These are phyloP conservation scores for Carex kokanica DNA, from an alignment of 176 grass and related monocot genomes.

Conservation along the genomic window DNA sequence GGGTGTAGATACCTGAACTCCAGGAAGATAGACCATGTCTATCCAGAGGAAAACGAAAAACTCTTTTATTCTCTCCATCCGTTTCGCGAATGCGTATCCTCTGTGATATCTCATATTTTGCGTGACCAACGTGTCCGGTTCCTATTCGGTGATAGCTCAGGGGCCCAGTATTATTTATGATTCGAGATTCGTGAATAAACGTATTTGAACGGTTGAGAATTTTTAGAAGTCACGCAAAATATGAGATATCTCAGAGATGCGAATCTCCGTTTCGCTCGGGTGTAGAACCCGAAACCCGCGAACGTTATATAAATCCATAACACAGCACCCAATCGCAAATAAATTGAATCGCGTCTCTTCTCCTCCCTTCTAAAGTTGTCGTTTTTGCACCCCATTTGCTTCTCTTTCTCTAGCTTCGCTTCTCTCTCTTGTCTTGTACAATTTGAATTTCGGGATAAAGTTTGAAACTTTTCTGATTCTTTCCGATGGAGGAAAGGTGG, in stretches of 20 bases:
- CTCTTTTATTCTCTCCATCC: background rate
- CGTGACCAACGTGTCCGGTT: no score
- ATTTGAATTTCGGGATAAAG: background rate
- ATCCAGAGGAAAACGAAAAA: background rate
- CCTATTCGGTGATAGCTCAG: no score
- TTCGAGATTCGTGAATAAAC: no score
- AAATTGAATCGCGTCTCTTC: constrained; percentile 15
- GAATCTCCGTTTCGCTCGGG: background rate
- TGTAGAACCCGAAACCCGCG: background rate
- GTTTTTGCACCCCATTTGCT: constrained; percentile 6
- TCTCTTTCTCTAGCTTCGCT: background rate
- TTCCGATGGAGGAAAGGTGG: constrained; percentile 33
- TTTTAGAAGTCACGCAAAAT: no score
- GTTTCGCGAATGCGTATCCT: background rate
- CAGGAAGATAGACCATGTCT: background rate
- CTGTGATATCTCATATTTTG: no score
- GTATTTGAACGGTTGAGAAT: no score
- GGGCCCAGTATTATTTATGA: no score
- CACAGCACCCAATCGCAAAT: background rate
- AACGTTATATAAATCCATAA: constrained; percentile 26
- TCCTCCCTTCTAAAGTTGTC: constrained; percentile 16
- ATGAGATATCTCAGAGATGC: no score
- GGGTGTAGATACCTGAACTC: background rate
- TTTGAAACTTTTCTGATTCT: background rate
- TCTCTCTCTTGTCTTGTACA: background rate